phyloP scores from a whole-genome alignment of 225 moss, liverwort and hornwort species.

The Physcomitrium patens region DNA sequence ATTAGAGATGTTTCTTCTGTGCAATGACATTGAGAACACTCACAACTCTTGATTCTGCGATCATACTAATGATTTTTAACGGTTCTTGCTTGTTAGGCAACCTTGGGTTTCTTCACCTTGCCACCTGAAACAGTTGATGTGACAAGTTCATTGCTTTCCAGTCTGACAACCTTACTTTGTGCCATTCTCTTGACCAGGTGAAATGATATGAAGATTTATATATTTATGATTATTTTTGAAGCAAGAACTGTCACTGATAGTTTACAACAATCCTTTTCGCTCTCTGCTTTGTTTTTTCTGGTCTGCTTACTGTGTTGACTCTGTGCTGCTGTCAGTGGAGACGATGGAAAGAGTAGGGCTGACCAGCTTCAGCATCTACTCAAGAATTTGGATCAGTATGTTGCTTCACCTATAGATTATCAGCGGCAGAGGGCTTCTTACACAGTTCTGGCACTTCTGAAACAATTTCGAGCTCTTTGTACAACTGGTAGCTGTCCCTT shows the following conservation, averaged over 20 bases:
- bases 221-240: constrained; percentile 17
- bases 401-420: constrained; percentile 76
- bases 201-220: neutral
- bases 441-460: constrained; percentile 81
- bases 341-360: constrained; percentile 99
- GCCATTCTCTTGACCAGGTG: constrained; percentile 96
- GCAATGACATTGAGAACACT: constrained; percentile 13
- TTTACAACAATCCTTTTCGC: neutral
- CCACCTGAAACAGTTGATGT: constrained; percentile 75
- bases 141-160: constrained; percentile 77
- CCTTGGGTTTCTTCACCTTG: constrained; percentile 90
- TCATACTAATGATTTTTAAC: constrained; percentile 8
- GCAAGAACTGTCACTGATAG: neutral
- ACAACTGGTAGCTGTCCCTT: constrained; percentile 85
- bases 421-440: constrained; percentile 78
- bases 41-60: constrained; percentile 12
- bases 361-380: constrained; percentile 98
- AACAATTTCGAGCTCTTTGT: constrained; percentile 92
- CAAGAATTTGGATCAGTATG: constrained; percentile 88
- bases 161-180: constrained; percentile 86
- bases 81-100: constrained; percentile 61
- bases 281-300: constrained; percentile 13
- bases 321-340: constrained; percentile 72
- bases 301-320: constrained; percentile 28
- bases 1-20: constrained; percentile 17